Base-by-base conservation (phyloP, 257 asterid species). In the Lycium barbarum region DNA sequence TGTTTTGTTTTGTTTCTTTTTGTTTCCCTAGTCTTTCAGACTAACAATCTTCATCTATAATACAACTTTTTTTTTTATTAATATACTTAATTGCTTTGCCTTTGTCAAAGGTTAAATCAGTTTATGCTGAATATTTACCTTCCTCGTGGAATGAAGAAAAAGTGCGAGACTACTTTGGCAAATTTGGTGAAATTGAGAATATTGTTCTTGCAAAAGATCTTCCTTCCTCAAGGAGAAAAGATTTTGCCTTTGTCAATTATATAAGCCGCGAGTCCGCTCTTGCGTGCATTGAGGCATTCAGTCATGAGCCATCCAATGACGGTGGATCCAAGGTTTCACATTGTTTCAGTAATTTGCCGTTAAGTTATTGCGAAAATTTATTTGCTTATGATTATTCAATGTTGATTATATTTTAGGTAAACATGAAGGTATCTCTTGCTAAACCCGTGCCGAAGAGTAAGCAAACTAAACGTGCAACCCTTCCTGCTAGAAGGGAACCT, bases 111-210 rank as follows among this genome's bases (percentile, higher is more conserved):
- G 95, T 92, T 82, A 93, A 92, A 88, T 84, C 95, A 9, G 90
- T 94, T 81, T 93, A 87, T 90, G 95, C 92, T 85, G 97, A 93
- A 89, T 88, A 85, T 86, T 80, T 94, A 74, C 98, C 98, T 61
- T 85, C 89, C 73, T 87, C 90, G 15, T 94, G 98, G 98, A 91
- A 86, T 83, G 94, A 85, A 91, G 92, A 84, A 80, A 85, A 86
- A 70, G 94, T 92, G 84, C 89, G 76, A 82, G 88, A 85, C 72
- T 88, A 90, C 84, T 94, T 94, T 85, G 85, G 84, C 88, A 92
- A 91, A 84, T 94, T 91, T 88, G 98, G 98, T 83, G 93, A 94
- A 84, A 89, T 94, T 89, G 94, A 93, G 88, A 90, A 83, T 82
- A 87, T 92, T 86, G 90, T 78, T 83, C 93, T 93, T 80, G 90